A percentile compares a stretch with the other conserved stretches of the same genome.
Conservation (phyloP, 495 filamentous ascomycete genomes). For the Choiromyces venosus region DNA sequence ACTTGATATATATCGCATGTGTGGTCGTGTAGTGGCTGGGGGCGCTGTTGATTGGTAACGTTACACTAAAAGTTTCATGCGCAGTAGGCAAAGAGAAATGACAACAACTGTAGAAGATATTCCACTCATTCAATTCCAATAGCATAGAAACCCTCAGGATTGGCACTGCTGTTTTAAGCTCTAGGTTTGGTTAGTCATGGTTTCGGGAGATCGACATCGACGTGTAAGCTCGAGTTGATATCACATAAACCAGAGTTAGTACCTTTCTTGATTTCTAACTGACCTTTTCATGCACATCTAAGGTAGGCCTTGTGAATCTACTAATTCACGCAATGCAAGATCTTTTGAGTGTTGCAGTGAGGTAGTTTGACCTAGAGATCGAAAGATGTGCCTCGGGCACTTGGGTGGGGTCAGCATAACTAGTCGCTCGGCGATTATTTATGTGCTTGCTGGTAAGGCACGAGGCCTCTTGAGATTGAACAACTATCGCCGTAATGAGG, state of each 20-base stretch:
- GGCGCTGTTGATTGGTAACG: not conserved
- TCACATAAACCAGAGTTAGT: not conserved
- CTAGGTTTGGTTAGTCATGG: not conserved
- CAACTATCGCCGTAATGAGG: not conserved
- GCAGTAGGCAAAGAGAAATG: not conserved
- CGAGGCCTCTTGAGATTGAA: not conserved
- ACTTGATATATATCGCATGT: not conserved
- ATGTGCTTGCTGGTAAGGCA: not conserved
- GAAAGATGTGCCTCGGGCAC: not conserved
- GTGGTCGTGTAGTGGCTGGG: not conserved
- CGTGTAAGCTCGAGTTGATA: not conserved
- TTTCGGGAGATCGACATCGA: not conserved
- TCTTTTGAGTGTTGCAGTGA: not conserved
- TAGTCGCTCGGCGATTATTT: not conserved
- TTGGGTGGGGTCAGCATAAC: not conserved
- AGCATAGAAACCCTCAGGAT: not conserved
- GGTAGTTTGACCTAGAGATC: not conserved
- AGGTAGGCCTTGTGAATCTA: not conserved
- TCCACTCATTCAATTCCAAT: not conserved
- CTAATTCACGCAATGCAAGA: not conserved
- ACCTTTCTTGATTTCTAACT: not conserved
- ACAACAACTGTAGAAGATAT: not conserved
- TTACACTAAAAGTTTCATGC: not conserved
- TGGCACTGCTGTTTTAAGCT: not conserved
- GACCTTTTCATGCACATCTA: not conserved